Evolutionary conservation across 805 yeast species (phyloP).

Genomic region (Ogataea pignaliae): DNA sequence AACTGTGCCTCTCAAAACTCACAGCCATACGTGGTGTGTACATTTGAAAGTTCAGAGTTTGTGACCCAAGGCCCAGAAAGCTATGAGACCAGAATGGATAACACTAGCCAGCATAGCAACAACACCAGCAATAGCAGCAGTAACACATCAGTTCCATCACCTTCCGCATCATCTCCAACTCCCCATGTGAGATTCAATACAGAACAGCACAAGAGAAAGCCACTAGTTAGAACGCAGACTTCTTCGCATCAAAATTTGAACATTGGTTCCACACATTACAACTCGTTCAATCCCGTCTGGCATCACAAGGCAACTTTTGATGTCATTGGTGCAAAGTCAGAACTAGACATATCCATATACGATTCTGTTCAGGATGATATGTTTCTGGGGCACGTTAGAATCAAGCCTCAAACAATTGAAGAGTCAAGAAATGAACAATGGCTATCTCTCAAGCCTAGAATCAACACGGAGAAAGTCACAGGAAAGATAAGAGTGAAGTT

Average conservation of each 20-base stretch:
- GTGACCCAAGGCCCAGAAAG: slow-evolving; percentile 77
- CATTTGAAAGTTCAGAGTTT: slow-evolving; percentile 87
- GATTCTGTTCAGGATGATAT: slow-evolving; percentile 79
- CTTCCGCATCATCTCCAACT: slow-evolving; percentile 11
- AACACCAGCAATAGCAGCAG: slow-evolving; percentile 3
- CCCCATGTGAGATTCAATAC: slow-evolving; percentile 1
- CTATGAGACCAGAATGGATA: slow-evolving; percentile 19
- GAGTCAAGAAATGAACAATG: slow-evolving; percentile 56
- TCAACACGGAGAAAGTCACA: slow-evolving; percentile 66
- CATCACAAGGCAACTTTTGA: slow-evolving; percentile 91
- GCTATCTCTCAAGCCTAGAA: slow-evolving; percentile 70
- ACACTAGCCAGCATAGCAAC: background rate
- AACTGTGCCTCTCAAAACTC: slow-evolving; percentile 48
- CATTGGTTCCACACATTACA: slow-evolving; percentile 18
- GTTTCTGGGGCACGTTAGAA: slow-evolving; percentile 79
- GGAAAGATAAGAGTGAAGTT: slow-evolving; percentile 78
- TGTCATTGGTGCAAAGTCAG: slow-evolving; percentile 79
- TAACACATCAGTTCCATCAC: background rate
- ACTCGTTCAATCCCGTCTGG: slow-evolving; percentile 72
- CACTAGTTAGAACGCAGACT: slow-evolving; percentile 23
- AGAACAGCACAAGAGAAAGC: slow-evolving; percentile 25
- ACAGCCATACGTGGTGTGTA: slow-evolving; percentile 85
- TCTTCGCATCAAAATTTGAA: slow-evolving; percentile 24
- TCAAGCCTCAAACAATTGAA: slow-evolving; percentile 56
- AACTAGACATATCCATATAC: slow-evolving; percentile 85